phyloP scores from a whole-genome alignment of 23 red algal species.

The Porphyridium purpureum region DNA sequence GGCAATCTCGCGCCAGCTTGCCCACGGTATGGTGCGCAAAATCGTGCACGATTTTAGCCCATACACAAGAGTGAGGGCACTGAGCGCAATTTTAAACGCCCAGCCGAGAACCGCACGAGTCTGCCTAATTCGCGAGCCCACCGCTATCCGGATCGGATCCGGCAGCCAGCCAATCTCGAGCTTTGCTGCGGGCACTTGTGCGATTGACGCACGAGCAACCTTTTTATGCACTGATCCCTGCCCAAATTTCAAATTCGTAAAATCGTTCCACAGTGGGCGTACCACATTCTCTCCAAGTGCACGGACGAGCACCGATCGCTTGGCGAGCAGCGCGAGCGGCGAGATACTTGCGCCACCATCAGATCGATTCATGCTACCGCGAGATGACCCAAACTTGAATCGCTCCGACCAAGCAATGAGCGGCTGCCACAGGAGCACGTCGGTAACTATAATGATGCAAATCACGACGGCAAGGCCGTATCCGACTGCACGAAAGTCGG shows the following conservation, averaged over 20 bases:
- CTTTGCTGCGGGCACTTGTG: too few relatives aligned
- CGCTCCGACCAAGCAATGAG: slow-evolving; percentile 86
- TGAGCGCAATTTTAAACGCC: neutral
- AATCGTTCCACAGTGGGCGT: slow-evolving; percentile 42
- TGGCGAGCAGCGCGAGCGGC: slow-evolving; percentile 35
- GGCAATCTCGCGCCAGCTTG: slow-evolving; percentile 34
- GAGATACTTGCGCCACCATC: slow-evolving; percentile 10
- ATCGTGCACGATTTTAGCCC: slow-evolving; percentile 15
- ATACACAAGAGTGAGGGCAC: slow-evolving; percentile 12
- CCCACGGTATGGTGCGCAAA: slow-evolving; percentile 13
- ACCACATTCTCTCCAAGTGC: slow-evolving; percentile 20
- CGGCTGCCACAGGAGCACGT: slow-evolving; percentile 80
- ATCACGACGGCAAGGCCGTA: slow-evolving; percentile 50
- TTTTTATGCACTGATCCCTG: too few relatives aligned
- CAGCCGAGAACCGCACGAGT: neutral
- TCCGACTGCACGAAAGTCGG: slow-evolving; percentile 46
- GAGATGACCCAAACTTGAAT: slow-evolving; percentile 75
- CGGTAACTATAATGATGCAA: slow-evolving; percentile 62
- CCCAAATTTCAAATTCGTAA: slow-evolving; percentile 25
- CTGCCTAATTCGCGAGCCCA: too few relatives aligned
- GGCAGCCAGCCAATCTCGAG: too few relatives aligned
- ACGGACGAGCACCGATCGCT: slow-evolving; percentile 37
- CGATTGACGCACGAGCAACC: too few relatives aligned
- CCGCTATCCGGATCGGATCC: neutral
- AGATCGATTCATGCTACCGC: too few relatives aligned